phyloP scores from a whole-genome alignment of 2,329 filamentous ascomycete genomes.

The Graphiopsis chlorocephala region DNA sequence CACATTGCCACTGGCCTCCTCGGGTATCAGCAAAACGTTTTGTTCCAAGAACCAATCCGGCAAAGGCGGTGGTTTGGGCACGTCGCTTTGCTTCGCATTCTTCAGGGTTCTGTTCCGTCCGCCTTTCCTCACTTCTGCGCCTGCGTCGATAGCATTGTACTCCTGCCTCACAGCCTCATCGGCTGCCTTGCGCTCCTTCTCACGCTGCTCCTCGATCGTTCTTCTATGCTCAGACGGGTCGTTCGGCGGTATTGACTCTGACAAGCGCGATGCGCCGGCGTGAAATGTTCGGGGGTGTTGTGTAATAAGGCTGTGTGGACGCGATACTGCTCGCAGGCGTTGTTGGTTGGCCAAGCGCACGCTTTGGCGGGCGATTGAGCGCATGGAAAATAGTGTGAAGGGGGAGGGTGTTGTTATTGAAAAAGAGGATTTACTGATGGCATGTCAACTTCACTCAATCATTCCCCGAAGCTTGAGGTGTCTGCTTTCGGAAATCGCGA shows the following conservation, averaged over 20 bases:
- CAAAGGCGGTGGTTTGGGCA: constrained; percentile 33
- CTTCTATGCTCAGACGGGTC: constrained; percentile 22
- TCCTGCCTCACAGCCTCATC: constrained; percentile 9
- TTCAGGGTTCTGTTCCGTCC: constrained; percentile 5
- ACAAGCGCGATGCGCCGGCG: constrained; percentile 18
- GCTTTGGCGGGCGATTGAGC: constrained; percentile 32
- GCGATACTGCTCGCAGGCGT: constrained; percentile 23
- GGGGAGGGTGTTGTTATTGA: background rate
- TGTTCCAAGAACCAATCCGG: constrained; percentile 38
- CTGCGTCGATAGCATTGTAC: constrained; percentile 7
- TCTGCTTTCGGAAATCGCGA: constrained; percentile 1
- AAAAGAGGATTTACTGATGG: background rate
- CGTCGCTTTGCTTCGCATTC: constrained; percentile 17
- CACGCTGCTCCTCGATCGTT: constrained; percentile 21
- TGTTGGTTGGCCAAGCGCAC: constrained; percentile 28
- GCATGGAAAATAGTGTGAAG: constrained; percentile 22
- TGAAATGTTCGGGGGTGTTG: constrained; percentile 26
- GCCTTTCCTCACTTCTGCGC: constrained; percentile 11
- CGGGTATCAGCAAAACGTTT: constrained; percentile 32
- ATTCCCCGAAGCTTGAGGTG: background rate
- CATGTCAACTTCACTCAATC: background rate
- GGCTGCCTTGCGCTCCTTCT: constrained; percentile 20
- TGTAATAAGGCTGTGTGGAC: constrained; percentile 15
- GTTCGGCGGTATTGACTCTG: constrained; percentile 22
- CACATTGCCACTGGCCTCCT: background rate